These are phyloP conservation scores for Pistacia vera DNA, from an alignment of 345 rosid species.

Conservation along the genomic window DNA sequence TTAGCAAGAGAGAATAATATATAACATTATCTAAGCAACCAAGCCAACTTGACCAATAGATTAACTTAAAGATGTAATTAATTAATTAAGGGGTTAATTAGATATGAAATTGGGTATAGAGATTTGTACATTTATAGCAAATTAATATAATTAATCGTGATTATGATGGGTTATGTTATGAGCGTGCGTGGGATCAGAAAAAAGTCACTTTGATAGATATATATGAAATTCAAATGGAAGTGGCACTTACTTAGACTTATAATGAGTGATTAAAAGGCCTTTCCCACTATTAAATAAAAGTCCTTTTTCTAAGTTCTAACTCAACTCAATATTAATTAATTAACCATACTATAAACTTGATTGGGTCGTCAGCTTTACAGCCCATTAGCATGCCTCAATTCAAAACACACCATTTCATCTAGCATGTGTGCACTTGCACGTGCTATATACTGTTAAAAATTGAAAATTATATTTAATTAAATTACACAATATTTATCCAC, in stretches of 20 bases:
- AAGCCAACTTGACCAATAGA: conserved; percentile 27
- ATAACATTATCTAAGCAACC: conserved; percentile 26
- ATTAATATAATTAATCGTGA: not conserved
- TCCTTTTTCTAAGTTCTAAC: conserved; percentile 9
- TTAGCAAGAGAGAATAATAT: conserved; percentile 22
- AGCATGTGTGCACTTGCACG: conserved; percentile 1
- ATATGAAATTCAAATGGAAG: conserved; percentile 19
- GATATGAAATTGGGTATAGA: no score
- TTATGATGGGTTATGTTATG: conserved; percentile 19
- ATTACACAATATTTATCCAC: not conserved
- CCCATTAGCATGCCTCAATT: conserved; percentile 3
- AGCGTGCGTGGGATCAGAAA: conserved; percentile 32
- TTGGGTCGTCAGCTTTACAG: not conserved
- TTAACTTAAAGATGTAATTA: conserved; percentile 7
- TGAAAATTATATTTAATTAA: not conserved
- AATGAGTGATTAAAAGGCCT: conserved; percentile 21
- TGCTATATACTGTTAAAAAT: not conserved
- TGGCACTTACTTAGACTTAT: conserved; percentile 15
- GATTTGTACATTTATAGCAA: not conserved
- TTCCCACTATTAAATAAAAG: conserved; percentile 12
- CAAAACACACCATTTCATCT: not conserved
- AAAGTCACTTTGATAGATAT: conserved; percentile 23
- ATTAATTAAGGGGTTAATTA: no score
- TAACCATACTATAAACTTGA: no score
- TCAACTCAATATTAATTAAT: conserved; percentile 13